Percentiles rank a stretch among this genome's conserved stretches.
These are phyloP conservation scores for Chlamydomonas schloesseri DNA, from an alignment of 139 green algal species.

Conservation along the genomic window DNA sequence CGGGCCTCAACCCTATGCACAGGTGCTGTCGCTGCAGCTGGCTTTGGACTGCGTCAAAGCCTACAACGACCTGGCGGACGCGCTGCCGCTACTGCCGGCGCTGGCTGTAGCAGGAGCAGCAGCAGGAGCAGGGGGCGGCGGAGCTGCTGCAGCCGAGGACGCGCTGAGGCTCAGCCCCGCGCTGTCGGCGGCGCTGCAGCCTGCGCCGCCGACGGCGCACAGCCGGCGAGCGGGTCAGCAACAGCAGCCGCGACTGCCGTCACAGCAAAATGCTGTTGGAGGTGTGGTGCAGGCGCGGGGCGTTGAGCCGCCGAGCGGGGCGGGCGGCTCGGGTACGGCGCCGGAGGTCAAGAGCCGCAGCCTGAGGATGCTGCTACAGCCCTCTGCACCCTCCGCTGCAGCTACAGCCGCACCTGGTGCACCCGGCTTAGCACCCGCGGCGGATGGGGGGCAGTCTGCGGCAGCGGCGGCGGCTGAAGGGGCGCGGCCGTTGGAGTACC, in stretches of 20 bases:
- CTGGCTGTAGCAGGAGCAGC: background rate
- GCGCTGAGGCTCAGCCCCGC: background rate
- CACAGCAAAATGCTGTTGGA: no score
- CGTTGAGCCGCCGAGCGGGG: background rate
- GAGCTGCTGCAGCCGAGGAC: background rate
- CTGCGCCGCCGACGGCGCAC: background rate
- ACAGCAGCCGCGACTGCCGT: background rate
- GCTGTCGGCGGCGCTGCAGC: slow-evolving; percentile 1
- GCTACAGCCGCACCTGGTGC: background rate
- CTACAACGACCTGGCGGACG: slow-evolving; percentile 64
- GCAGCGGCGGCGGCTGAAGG: background rate
- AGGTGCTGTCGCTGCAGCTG: slow-evolving; percentile 63
- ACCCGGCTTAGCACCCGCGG: background rate
- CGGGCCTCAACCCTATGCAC: no score
- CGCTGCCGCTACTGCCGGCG: slow-evolving; percentile 64
- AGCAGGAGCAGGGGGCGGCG: background rate
- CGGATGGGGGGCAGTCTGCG: background rate
- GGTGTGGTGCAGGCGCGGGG: background rate
- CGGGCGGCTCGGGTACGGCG: no score
- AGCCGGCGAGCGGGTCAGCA: background rate
- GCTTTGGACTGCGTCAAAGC: slow-evolving; percentile 51
- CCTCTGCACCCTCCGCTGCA: background rate
- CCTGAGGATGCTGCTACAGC: background rate
- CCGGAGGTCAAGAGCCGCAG: background rate
- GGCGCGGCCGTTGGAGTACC: background rate